Evolutionary conservation across 2,329 filamentous ascomycete genomes (phyloP).

Genomic region (Sarocladiaceae sp.): DNA sequence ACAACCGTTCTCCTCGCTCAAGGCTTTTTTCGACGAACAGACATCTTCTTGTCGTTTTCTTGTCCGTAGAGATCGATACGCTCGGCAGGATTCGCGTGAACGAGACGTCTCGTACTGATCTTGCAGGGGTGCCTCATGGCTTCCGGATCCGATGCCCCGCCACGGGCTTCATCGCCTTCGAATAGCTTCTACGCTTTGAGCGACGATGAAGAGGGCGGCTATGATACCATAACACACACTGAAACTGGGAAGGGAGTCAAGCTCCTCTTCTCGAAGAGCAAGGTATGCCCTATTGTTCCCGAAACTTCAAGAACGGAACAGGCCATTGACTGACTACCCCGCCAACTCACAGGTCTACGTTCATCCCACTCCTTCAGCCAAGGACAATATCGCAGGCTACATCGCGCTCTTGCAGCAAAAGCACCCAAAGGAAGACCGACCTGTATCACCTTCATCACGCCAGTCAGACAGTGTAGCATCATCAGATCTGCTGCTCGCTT

Average conservation of each 20-base stretch:
- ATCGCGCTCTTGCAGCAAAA: constrained; percentile 92
- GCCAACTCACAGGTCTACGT: constrained; percentile 69
- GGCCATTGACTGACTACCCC: constrained; percentile 11
- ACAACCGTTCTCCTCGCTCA: too few species aligned
- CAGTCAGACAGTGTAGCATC: constrained; percentile 42
- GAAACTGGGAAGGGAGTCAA: constrained; percentile 79
- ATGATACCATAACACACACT: constrained; percentile 84
- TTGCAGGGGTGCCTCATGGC: too few species aligned
- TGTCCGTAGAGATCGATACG: too few species aligned
- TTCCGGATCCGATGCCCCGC: constrained; percentile 17
- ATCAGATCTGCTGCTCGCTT: constrained; percentile 78
- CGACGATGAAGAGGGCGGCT: constrained; percentile 92
- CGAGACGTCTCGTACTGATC: too few species aligned
- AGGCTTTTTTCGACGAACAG: too few species aligned
- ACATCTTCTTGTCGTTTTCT: too few species aligned
- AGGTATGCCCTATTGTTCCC: constrained; percentile 50
- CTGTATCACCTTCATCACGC: constrained; percentile 22
- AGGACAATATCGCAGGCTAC: constrained; percentile 93
- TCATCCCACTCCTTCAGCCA: constrained; percentile 85
- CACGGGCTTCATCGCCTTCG: constrained; percentile 59
- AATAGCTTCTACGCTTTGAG: constrained; percentile 93
- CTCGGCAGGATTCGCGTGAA: too few species aligned
- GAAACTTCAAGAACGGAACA: not conserved
- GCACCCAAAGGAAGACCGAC: constrained; percentile 36
- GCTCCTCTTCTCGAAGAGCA: constrained; percentile 92